phyloP scores from a whole-genome alignment of 345 rosid species.

The Eucalyptus sp. region DNA sequence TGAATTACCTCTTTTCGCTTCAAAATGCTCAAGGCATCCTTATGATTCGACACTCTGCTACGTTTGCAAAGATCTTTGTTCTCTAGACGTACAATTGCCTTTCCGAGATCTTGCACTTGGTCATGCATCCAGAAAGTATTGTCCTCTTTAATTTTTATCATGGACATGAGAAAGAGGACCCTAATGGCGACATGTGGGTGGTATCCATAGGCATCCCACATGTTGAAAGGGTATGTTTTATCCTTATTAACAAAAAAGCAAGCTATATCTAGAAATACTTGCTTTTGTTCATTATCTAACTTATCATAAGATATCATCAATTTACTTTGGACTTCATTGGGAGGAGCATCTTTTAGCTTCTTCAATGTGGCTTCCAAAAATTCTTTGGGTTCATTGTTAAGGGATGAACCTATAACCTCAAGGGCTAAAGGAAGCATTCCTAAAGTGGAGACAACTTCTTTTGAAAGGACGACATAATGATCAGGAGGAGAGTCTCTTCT shows the following conservation, averaged over 20 bases:
- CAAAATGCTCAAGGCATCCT: background rate
- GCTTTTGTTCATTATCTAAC: background rate
- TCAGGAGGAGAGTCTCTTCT: background rate
- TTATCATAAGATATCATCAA: background rate
- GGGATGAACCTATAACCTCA: background rate
- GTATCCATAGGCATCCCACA: background rate
- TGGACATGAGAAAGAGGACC: background rate
- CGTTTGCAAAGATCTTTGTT: background rate
- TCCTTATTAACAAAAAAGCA: background rate
- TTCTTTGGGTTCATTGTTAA: background rate
- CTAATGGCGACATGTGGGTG: background rate
- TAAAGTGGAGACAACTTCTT: background rate
- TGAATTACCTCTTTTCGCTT: background rate
- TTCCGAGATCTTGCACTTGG: background rate
- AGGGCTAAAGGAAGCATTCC: background rate
- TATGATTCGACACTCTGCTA: background rate
- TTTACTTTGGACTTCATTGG: background rate
- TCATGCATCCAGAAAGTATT: background rate
- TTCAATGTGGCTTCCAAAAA: background rate
- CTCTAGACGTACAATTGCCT: accelerated
- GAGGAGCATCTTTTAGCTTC: background rate
- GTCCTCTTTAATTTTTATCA: background rate
- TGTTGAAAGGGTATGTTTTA: background rate
- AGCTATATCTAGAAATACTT: background rate
- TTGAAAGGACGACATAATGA: background rate